These are phyloP conservation scores for Fusarium sp. DNA, from an alignment of 2,329 filamentous ascomycete species.

Conservation along the genomic window DNA sequence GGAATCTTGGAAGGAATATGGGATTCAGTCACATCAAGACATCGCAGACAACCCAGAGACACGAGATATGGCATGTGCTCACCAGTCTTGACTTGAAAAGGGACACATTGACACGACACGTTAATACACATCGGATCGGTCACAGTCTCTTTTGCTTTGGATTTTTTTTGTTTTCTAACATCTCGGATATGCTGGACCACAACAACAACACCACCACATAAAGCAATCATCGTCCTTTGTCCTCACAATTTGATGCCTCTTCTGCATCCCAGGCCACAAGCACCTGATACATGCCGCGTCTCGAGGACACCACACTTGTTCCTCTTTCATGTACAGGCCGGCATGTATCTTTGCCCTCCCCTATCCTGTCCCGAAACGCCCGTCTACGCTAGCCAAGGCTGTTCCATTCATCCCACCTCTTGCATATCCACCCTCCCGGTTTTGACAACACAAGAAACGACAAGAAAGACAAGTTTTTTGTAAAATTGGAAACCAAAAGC, in stretches of 20 bases:
- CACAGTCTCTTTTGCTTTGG: constrained; percentile 32
- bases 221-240: constrained; percentile 13
- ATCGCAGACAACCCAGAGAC: background rate
- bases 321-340: constrained; percentile 44
- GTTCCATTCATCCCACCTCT: constrained; percentile 38
- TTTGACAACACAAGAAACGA: constrained; percentile 37
- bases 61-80: background rate
- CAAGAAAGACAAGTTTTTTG: constrained; percentile 33
- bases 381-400: constrained; percentile 36
- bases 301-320: constrained; percentile 33
- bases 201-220: constrained; percentile 21
- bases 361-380: constrained; percentile 21
- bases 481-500: constrained; percentile 25
- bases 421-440: constrained; percentile 25
- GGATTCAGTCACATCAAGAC: background rate
- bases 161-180: constrained; percentile 37
- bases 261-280: constrained; percentile 7
- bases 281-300: constrained; percentile 29
- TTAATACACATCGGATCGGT: constrained; percentile 17
- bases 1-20: background rate
- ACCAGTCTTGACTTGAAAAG: background rate
- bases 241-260: constrained; percentile 5
- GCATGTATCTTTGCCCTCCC: constrained; percentile 32
- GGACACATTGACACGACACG: background rate
- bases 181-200: constrained; percentile 38